phyloP scores from a whole-genome alignment of 345 rosid species.

The Salix suchowensis region DNA sequence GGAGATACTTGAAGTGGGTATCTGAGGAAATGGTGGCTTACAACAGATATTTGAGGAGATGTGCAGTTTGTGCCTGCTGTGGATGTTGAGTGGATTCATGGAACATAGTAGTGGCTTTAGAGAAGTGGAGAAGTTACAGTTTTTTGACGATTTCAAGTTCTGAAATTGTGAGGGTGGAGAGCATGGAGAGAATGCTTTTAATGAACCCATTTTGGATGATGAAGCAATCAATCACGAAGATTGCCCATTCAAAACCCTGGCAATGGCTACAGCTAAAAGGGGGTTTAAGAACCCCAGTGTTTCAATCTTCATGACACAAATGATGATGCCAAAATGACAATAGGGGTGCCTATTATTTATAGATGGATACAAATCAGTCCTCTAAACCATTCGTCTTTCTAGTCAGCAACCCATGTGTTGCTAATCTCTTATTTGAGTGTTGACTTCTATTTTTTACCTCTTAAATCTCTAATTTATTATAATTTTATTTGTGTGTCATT shows the following conservation, averaged over 20 bases:
- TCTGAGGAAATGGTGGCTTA: slow-evolving; percentile 6
- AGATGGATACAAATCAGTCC: not conserved
- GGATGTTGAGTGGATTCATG: slow-evolving; percentile 9
- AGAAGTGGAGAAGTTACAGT: not conserved
- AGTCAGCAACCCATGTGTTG: not conserved
- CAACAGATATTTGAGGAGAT: slow-evolving; percentile 19
- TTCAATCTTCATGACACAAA: not conserved
- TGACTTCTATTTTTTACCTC: not conserved
- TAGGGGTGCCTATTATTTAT: not conserved
- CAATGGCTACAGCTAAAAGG: not conserved
- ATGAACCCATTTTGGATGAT: slow-evolving; percentile 13
- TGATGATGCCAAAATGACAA: not conserved
- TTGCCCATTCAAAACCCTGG: not conserved
- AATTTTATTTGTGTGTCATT: not conserved
- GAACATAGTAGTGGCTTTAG: not conserved
- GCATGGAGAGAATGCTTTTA: slow-evolving; percentile 7
- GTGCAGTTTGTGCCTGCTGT: slow-evolving; percentile 12
- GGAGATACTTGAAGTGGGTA: slow-evolving; percentile 20
- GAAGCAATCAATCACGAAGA: not conserved
- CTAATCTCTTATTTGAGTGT: not conserved
- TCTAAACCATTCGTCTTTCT: not conserved
- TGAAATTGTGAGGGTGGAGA: not conserved
- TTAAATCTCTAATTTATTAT: not conserved
- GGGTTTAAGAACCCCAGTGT: not conserved
- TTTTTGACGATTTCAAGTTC: slow-evolving; percentile 8